These are phyloP conservation scores for Calonectria leucothoes DNA, from an alignment of 2,329 filamentous ascomycete species.

Conservation along the genomic window DNA sequence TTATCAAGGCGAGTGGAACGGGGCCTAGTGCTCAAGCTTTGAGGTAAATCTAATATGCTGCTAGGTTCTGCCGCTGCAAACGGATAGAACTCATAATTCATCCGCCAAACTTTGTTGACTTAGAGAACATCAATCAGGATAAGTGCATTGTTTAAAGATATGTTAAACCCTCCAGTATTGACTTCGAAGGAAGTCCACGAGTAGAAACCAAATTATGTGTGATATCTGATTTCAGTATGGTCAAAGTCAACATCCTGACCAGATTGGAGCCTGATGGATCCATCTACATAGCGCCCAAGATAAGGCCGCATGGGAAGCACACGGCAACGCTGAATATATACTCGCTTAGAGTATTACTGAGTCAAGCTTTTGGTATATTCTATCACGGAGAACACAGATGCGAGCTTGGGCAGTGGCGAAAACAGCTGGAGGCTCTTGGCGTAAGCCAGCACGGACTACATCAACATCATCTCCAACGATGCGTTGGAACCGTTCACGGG, in stretches of 20 bases:
- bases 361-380: too few relatives aligned
- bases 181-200: not conserved
- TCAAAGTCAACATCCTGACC: not conserved
- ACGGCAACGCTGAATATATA: not conserved
- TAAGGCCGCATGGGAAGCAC: too few relatives aligned
- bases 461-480: not conserved
- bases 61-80: not conserved
- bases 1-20: not conserved
- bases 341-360: not conserved
- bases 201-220: not conserved
- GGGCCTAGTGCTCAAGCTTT: not conserved
- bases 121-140: not conserved
- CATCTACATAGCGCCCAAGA: not conserved
- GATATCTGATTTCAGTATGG: not conserved
- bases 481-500: not conserved
- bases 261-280: not conserved
- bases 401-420: not conserved
- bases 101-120: not conserved
- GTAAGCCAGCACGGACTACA: not conserved
- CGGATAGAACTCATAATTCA: not conserved
- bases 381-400: not conserved
- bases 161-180: not conserved
- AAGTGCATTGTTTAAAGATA: not conserved
- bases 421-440: not conserved
- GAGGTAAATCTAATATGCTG: not conserved